Evolutionary conservation across 176 grass and related monocot genomes (phyloP).

Genomic region (Areca catechu): DNA sequence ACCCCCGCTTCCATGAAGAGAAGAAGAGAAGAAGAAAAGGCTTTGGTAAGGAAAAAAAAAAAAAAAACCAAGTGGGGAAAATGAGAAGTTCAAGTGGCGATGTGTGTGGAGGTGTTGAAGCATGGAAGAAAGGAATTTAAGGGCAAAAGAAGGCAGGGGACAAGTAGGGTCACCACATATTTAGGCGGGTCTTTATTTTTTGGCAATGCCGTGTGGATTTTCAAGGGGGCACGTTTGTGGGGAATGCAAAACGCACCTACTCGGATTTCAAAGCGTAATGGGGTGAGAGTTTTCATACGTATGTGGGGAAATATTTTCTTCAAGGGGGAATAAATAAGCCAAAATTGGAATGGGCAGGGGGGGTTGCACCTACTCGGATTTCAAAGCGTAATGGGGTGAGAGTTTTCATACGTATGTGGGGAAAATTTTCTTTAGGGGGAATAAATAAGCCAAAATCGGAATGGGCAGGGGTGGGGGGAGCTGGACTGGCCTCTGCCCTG

Average conservation of each 20-base stretch:
- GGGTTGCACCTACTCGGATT: too few species aligned
- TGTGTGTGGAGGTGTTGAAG: neutral
- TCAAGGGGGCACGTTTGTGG: conserved; percentile 30
- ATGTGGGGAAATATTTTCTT: neutral
- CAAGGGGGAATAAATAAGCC: too few species aligned
- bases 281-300: conserved; percentile 11
- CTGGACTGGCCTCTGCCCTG: too few species aligned
- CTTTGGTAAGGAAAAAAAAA: too few species aligned
- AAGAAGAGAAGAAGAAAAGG: neutral
- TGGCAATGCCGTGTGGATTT: neutral
- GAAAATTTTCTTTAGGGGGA: neutral
- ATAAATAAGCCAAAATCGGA: neutral
- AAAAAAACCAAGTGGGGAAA: too few species aligned
- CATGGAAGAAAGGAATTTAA: neutral
- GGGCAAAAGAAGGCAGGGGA: neutral
- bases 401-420: conserved; percentile 1
- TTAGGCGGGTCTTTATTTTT: neutral
- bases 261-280: conserved; percentile 27
- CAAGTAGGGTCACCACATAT: too few species aligned
- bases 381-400: conserved; percentile 25
- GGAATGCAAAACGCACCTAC: conserved; percentile 32
- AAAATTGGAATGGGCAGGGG: neutral
- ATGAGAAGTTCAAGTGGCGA: too few species aligned
- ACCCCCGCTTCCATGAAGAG: neutral
- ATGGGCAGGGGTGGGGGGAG: neutral